A percentile compares a stretch with the other conserved stretches of the same genome.
phyloP scores from a whole-genome alignment of 116 monocot genomes.

The Phalaenopsis hybrid region DNA sequence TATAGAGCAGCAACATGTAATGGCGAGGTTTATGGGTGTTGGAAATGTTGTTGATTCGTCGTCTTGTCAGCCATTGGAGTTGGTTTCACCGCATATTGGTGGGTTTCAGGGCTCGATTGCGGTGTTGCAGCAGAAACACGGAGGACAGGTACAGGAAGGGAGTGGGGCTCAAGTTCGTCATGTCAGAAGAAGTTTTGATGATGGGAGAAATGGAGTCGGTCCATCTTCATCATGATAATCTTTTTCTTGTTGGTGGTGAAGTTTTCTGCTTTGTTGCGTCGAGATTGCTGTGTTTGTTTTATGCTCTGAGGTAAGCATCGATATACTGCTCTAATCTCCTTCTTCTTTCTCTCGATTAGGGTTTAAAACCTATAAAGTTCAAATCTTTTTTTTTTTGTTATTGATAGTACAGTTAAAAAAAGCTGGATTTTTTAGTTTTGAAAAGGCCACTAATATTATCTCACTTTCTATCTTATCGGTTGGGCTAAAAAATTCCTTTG shows the following conservation, averaged over 20 bases:
- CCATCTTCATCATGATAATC: background rate
- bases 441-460: no score
- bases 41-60: background rate
- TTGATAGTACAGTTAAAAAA: no score
- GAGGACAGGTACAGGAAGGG: slow-evolving; percentile 2
- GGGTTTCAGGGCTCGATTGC: background rate
- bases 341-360: no score
- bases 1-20: no score
- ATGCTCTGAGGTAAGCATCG: background rate
- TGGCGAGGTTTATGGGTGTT: background rate
- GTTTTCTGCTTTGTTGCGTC: background rate
- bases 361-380: no score
- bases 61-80: background rate
- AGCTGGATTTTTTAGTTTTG: no score
- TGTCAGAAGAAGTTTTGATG: slow-evolving; percentile 20
- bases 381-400: no score
- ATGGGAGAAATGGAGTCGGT: slow-evolving; percentile 21
- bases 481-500: no score
- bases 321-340: background rate
- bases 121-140: slow-evolving; percentile 8
- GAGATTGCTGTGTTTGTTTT: background rate
- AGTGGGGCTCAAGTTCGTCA: slow-evolving; percentile 3
- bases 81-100: slow-evolving; percentile 8
- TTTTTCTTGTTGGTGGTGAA: background rate
- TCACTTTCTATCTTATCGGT: no score